These are phyloP conservation scores for Hypomyces perniciosus DNA, from an alignment of 2,329 filamentous ascomycete species.

Conservation along the genomic window DNA sequence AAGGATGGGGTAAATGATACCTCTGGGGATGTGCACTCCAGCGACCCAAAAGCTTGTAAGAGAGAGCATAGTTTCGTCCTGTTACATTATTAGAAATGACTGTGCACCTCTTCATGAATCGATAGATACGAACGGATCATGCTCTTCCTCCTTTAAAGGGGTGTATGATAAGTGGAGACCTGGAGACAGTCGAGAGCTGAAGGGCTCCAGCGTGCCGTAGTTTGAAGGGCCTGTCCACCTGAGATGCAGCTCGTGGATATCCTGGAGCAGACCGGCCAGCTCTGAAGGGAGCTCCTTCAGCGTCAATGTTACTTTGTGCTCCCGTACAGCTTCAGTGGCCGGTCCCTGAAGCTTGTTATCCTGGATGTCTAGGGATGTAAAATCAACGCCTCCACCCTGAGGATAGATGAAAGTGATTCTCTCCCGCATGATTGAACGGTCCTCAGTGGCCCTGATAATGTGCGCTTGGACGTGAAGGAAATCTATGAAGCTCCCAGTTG, in stretches of 20 bases:
- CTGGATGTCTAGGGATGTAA: slow-evolving; percentile 54
- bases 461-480: not conserved
- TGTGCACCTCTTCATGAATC: not conserved
- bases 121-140: slow-evolving; percentile 7
- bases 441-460: not conserved
- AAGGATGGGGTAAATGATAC: slow-evolving; percentile 15
- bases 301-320: slow-evolving; percentile 71
- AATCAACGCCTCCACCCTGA: slow-evolving; percentile 58
- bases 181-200: slow-evolving; percentile 67
- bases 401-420: slow-evolving; percentile 73
- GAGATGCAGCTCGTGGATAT: slow-evolving; percentile 68
- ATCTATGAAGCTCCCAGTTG: not conserved
- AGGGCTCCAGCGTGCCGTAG: slow-evolving; percentile 60
- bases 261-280: slow-evolving; percentile 54
- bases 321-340: slow-evolving; percentile 59
- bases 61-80: slow-evolving; percentile 51
- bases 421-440: slow-evolving; percentile 57
- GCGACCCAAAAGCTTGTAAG: slow-evolving; percentile 51
- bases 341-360: slow-evolving; percentile 50
- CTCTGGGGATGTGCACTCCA: slow-evolving; percentile 45
- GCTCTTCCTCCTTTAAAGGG: slow-evolving; percentile 30
- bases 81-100: not conserved
- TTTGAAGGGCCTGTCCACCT: slow-evolving; percentile 62
- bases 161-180: slow-evolving; percentile 79
- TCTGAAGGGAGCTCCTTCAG: slow-evolving; percentile 68